phyloP scores from a whole-genome alignment of 2,329 filamentous ascomycete genomes.

The Fusarium secorum region DNA sequence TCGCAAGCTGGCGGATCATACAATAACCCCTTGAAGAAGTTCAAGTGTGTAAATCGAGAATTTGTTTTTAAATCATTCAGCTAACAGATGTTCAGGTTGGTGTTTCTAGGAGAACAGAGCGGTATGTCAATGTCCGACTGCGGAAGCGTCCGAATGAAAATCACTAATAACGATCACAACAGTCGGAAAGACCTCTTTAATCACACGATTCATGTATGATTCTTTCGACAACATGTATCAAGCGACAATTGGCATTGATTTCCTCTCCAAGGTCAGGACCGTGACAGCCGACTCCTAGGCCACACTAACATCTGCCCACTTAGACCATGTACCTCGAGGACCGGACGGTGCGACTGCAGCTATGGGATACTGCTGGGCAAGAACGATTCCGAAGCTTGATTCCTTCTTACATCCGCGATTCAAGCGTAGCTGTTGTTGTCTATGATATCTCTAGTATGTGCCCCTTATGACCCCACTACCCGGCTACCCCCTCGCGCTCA shows the following conservation, averaged over 20 bases:
- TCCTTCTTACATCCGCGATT: slow-evolving; percentile 98
- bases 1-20: slow-evolving; percentile 85
- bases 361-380: slow-evolving; percentile 98
- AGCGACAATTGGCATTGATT: slow-evolving; percentile 98
- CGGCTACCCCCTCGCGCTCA: slow-evolving; percentile 7
- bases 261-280: slow-evolving; percentile 85
- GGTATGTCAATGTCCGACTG: slow-evolving; percentile 66
- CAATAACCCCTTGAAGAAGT: slow-evolving; percentile 99
- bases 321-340: slow-evolving; percentile 99
- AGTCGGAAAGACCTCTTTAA: slow-evolving; percentile 99
- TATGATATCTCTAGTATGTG: slow-evolving; percentile 90
- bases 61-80: neutral
- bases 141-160: slow-evolving; percentile 22
- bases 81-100: slow-evolving; percentile 68
- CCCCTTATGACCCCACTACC: slow-evolving; percentile 34
- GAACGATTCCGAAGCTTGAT: slow-evolving; percentile 97
- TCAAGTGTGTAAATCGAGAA: slow-evolving; percentile 74
- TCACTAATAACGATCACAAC: slow-evolving; percentile 42
- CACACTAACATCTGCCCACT: slow-evolving; percentile 28
- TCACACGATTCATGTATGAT: slow-evolving; percentile 99
- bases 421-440: slow-evolving; percentile 95
- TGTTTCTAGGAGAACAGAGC: slow-evolving; percentile 98
- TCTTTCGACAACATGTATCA: slow-evolving; percentile 99
- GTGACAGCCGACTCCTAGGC: slow-evolving; percentile 7
- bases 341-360: slow-evolving; percentile 92